A percentile compares a stretch with the other conserved stretches of the same genome.
These are phyloP conservation scores for Diplodia scrobiculata DNA, from an alignment of 2,329 filamentous ascomycete species.

Conservation along the genomic window DNA sequence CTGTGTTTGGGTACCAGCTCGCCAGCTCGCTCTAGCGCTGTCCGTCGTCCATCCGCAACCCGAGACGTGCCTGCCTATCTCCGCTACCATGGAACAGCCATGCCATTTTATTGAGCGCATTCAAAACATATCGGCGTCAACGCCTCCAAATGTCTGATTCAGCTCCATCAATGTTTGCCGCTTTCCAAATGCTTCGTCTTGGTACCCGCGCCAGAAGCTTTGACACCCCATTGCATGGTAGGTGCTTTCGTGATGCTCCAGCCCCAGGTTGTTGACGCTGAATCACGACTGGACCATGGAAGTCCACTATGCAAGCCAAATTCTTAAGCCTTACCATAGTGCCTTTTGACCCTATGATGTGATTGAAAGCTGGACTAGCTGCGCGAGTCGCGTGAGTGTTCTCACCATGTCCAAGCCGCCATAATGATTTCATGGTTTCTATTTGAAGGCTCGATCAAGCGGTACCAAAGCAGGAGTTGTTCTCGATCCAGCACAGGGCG, in stretches of 20 bases:
- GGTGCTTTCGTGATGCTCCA: conserved; percentile 3
- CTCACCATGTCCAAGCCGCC: background rate
- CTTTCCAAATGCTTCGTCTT: background rate
- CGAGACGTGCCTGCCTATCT: conserved; percentile 10
- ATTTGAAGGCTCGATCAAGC: background rate
- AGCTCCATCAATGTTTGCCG: background rate
- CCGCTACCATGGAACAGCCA: background rate
- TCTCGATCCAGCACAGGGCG: too few species aligned
- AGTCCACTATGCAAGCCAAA: background rate
- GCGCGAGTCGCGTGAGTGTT: background rate
- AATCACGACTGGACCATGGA: background rate
- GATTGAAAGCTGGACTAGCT: background rate
- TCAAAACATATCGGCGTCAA: background rate
- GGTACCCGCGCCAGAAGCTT: conserved; percentile 12
- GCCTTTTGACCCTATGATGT: background rate
- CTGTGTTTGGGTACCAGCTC: conserved; percentile 18
- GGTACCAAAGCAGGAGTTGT: too few species aligned
- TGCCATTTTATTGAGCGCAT: background rate
- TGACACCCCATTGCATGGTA: conserved; percentile 2
- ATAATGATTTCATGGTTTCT: background rate
- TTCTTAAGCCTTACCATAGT: background rate
- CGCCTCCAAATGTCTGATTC: background rate
- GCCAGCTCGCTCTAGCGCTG: conserved; percentile 10
- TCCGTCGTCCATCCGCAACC: background rate
- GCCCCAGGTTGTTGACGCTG: background rate